Percentiles rank a stretch among this genome's conserved stretches.
Conservation (phyloP, 345 rosid species). For the Passiflora organensis region DNA sequence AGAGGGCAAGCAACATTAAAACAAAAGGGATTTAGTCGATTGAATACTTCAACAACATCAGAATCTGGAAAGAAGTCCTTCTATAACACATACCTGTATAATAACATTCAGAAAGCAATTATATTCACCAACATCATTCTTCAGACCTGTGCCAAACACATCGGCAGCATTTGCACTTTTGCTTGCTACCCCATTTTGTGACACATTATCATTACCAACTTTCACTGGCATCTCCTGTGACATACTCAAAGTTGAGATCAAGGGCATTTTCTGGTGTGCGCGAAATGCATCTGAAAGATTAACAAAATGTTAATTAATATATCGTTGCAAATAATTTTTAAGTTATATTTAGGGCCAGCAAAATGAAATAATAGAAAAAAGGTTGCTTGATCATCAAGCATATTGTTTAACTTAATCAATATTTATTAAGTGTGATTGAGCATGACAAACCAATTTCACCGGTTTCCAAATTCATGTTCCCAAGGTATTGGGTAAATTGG, state of each 20-base stretch:
- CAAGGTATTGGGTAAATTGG: too few species aligned
- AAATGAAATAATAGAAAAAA: slow-evolving; percentile 5
- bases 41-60: not conserved
- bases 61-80: not conserved
- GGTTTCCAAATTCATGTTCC: too few species aligned
- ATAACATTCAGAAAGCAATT: slow-evolving; percentile 96
- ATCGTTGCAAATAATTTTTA: slow-evolving; percentile 2
- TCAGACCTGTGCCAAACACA: slow-evolving; percentile 72
- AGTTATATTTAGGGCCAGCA: not conserved
- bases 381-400: not conserved
- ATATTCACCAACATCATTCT: slow-evolving; percentile 94
- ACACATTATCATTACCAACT: slow-evolving; percentile 27
- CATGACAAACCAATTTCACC: too few species aligned
- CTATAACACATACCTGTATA: slow-evolving; percentile 68
- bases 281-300: slow-evolving; percentile 52
- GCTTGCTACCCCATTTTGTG: slow-evolving; percentile 27
- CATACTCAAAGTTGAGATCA: slow-evolving; percentile 31
- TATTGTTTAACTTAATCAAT: not conserved
- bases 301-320: slow-evolving; percentile 23
- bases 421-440: not conserved
- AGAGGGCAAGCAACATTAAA: slow-evolving; percentile 9
- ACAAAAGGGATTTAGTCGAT: too few species aligned
- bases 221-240: slow-evolving; percentile 26
- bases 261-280: slow-evolving; percentile 42
- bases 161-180: slow-evolving; percentile 34